A percentile compares a stretch with the other conserved stretches of the same genome.
These are phyloP conservation scores for Poteriospumella lacustris DNA, from an alignment of 108 stramenopile species.

Conservation along the genomic window DNA sequence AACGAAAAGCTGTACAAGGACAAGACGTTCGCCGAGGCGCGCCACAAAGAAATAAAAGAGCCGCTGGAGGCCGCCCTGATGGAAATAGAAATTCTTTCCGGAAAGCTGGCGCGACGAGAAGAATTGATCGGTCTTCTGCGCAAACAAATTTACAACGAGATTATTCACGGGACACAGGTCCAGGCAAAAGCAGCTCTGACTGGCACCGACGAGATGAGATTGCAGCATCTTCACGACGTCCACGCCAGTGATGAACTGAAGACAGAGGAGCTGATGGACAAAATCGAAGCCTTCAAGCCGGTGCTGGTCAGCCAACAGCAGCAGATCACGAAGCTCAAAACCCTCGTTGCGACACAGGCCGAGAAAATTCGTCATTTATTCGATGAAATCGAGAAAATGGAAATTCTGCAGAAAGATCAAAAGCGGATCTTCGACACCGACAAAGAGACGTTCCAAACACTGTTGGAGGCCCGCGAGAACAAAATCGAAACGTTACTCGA, in stretches of 20 bases:
- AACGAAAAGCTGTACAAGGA: background rate
- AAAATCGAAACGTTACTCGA: background rate
- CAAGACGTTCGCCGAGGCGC: background rate
- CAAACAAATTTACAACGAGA: too few relatives aligned
- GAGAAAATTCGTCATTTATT: background rate
- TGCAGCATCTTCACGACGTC: too few relatives aligned
- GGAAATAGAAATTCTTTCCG: background rate
- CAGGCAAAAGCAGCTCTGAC: too few relatives aligned
- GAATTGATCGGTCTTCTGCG: background rate
- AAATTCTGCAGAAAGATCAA: background rate
- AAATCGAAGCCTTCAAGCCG: background rate
- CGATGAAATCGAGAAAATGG: background rate
- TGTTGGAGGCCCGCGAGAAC: background rate
- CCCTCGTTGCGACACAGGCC: background rate
- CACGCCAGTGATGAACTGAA: too few relatives aligned
- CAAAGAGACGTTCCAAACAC: background rate
- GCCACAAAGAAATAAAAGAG: background rate
- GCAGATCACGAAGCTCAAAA: background rate
- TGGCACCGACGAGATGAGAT: too few relatives aligned
- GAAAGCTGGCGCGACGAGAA: background rate
- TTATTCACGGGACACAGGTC: too few relatives aligned
- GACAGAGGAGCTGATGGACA: background rate
- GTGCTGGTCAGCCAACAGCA: background rate
- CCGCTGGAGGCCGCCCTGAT: background rate
- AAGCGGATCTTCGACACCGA: background rate